Percentiles rank a stretch among this genome's conserved stretches.
phyloP scores from a whole-genome alignment of 78 protist genomes.

The Creolimax fragrantissima region DNA sequence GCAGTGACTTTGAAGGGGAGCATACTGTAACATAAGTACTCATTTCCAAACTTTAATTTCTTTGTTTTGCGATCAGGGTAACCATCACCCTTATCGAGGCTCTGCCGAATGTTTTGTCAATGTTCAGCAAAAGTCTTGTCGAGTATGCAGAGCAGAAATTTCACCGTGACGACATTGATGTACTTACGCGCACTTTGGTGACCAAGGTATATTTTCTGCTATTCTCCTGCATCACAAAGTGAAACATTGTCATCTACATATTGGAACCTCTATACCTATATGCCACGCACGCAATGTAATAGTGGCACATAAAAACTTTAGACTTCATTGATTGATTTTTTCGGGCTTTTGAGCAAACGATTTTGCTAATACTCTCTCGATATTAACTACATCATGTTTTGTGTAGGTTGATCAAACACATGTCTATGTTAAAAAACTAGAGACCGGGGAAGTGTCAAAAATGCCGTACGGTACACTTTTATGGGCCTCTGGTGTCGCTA shows the following conservation, averaged over 20 bases:
- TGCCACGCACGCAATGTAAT: too few species aligned
- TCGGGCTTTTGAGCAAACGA: too few species aligned
- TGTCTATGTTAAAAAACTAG: not conserved
- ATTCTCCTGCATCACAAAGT: too few species aligned
- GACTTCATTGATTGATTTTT: too few species aligned
- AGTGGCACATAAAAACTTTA: too few species aligned
- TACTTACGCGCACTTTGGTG: not conserved
- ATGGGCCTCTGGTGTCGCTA: constrained; percentile 27
- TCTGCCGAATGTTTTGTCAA: not conserved
- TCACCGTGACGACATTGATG: not conserved
- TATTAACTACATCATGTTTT: not conserved
- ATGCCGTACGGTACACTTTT: constrained; percentile 20
- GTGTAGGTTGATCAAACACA: not conserved
- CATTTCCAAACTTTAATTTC: too few species aligned
- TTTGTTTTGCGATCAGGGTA: not conserved
- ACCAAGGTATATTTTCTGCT: too few species aligned
- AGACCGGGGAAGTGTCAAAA: not conserved
- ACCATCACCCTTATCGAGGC: constrained; percentile 20
- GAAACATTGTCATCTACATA: too few species aligned
- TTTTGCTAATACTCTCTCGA: not conserved
- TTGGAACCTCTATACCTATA: too few species aligned
- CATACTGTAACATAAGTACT: too few species aligned
- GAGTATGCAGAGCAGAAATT: not conserved
- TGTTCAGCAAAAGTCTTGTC: not conserved
- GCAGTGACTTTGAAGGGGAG: too few species aligned